A percentile compares a stretch with the other conserved stretches of the same genome.
These are phyloP conservation scores for Mortierella sp. DNA, from an alignment of 371 early-diverging fungal genomes.

Conservation along the genomic window DNA sequence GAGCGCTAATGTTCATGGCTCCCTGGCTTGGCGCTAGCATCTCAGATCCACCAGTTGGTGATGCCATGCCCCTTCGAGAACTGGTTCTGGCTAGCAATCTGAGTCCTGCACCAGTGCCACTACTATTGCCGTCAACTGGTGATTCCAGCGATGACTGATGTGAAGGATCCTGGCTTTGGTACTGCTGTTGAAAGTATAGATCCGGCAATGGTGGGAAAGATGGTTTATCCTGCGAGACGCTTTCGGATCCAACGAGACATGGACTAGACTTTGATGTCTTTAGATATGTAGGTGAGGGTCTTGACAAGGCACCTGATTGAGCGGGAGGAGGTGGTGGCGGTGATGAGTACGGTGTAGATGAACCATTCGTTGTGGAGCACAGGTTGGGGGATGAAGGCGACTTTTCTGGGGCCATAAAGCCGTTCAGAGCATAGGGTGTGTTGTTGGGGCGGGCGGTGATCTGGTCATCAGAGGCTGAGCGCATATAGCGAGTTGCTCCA, in stretches of 20 bases:
- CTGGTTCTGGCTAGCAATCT: constrained; percentile 21
- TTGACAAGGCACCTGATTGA: constrained; percentile 4
- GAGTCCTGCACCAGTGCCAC: constrained; percentile 5
- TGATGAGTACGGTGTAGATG: not conserved
- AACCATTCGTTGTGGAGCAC: too few relatives aligned
- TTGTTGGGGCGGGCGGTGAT: not conserved
- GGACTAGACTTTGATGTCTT: constrained; percentile 35
- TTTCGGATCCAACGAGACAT: constrained; percentile 14
- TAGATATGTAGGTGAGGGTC: constrained; percentile 23
- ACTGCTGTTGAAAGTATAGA: constrained; percentile 5
- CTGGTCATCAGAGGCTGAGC: constrained; percentile 6
- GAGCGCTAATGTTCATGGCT: constrained; percentile 25
- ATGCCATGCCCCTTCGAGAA: constrained; percentile 13
- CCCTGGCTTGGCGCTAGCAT: not conserved
- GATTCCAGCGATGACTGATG: not conserved
- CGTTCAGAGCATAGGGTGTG: not conserved
- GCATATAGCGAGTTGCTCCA: not conserved
- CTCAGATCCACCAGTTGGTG: not conserved
- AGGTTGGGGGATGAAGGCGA: not conserved
- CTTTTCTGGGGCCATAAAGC: not conserved
- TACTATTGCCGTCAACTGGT: constrained; percentile 1
- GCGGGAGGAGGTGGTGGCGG: not conserved
- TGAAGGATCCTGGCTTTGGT: not conserved
- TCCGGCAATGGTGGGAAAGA: constrained; percentile 10
- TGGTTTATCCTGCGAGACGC: not conserved